phyloP scores from a whole-genome alignment of 2,329 filamentous ascomycete genomes.

The Alternaria burnsii region DNA sequence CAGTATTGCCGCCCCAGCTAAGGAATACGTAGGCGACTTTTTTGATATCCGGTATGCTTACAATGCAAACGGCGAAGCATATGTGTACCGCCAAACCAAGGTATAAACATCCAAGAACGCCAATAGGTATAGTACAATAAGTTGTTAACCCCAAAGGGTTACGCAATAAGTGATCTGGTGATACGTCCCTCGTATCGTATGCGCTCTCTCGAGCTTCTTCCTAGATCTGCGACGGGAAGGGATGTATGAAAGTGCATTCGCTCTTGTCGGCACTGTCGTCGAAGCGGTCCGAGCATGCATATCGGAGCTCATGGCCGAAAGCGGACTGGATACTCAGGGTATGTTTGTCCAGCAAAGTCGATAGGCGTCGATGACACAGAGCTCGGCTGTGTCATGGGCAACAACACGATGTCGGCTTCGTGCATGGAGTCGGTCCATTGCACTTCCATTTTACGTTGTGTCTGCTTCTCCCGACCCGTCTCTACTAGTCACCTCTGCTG shows the following conservation, averaged over 20 bases:
- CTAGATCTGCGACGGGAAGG: constrained; percentile 11
- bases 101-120: constrained; percentile 10
- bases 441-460: constrained; percentile 46
- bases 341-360: constrained; percentile 11
- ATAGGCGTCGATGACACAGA: constrained; percentile 37
- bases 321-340: constrained; percentile 1
- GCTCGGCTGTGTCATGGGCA: constrained; percentile 39
- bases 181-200: not conserved
- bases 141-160: not conserved
- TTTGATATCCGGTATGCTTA: constrained; percentile 7
- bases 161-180: not conserved
- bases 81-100: not conserved
- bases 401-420: constrained; percentile 46
- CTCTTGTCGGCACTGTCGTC: too few species aligned
- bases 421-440: constrained; percentile 46
- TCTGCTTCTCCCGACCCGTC: constrained; percentile 39
- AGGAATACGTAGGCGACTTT: not conserved
- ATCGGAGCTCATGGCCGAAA: not conserved
- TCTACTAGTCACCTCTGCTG: constrained; percentile 45
- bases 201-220: not conserved
- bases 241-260: not conserved
- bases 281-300: too few species aligned
- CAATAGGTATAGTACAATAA: constrained; percentile 11
- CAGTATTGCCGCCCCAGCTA: not conserved
- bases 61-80: not conserved